Evolutionary conservation across 805 yeast genomes (phyloP).

Genomic region (Saturnispora dispora): DNA sequence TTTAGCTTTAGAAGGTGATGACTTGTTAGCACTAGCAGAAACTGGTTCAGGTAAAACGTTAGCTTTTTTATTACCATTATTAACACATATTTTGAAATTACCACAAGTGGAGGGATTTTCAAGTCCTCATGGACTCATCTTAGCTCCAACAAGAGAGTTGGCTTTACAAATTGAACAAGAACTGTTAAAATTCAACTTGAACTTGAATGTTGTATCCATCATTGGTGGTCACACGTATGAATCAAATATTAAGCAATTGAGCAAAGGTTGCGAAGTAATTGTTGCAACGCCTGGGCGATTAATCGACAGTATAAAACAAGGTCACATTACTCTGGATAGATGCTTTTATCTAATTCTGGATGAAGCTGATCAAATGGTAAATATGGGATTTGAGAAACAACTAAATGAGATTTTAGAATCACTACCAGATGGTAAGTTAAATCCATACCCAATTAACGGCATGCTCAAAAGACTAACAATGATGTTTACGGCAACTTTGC

Average conservation of each 20-base stretch:
- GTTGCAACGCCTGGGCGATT: slow-evolving; percentile 93
- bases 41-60: slow-evolving; percentile 96
- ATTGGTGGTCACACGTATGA: slow-evolving; percentile 90
- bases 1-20: slow-evolving; percentile 46
- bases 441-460: background rate
- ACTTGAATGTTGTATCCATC: slow-evolving; percentile 48
- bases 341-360: slow-evolving; percentile 72
- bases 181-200: slow-evolving; percentile 32
- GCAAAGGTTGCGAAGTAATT: slow-evolving; percentile 43
- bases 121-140: slow-evolving; percentile 60
- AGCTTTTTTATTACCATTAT: slow-evolving; percentile 67
- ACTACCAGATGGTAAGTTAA: slow-evolving; percentile 52
- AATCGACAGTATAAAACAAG: slow-evolving; percentile 67
- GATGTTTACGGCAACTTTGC: slow-evolving; percentile 95
- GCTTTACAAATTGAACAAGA: slow-evolving; percentile 79
- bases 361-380: slow-evolving; percentile 95
- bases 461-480: background rate
- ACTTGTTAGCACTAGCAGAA: slow-evolving; percentile 84
- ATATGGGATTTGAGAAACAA: slow-evolving; percentile 85
- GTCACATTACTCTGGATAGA: slow-evolving; percentile 48
- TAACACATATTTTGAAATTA: slow-evolving; percentile 41
- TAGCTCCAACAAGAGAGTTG: slow-evolving; percentile 92
- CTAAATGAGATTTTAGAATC: slow-evolving; percentile 48
- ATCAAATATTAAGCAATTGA: slow-evolving; percentile 55
- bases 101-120: slow-evolving; percentile 41